A percentile compares a stretch with the other conserved stretches of the same genome.
Conservation (phyloP, 2,329 filamentous ascomycete species). For the Fonsecaea pedrosoi region DNA sequence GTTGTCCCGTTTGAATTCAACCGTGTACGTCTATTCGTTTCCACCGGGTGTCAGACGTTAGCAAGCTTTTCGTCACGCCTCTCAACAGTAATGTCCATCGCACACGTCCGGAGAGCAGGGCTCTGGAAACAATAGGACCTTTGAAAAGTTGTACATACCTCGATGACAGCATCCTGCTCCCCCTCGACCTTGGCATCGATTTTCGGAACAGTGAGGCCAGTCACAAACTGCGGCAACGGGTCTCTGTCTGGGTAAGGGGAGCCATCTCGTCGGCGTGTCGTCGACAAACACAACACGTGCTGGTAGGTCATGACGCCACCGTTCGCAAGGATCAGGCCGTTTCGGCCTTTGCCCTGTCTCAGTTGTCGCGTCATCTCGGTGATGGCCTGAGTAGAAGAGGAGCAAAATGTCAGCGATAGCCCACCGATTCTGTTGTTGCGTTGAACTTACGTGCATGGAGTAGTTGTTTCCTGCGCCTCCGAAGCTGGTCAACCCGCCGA, state of each 20-base stretch:
- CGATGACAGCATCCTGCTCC: slow-evolving; percentile 55
- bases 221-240: slow-evolving; percentile 53
- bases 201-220: slow-evolving; percentile 49
- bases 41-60: neutral
- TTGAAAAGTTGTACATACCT: slow-evolving; percentile 50
- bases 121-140: neutral
- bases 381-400: slow-evolving; percentile 49
- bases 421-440: neutral
- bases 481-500: slow-evolving; percentile 72
- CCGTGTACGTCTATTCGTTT: slow-evolving; percentile 62
- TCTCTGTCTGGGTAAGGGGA: slow-evolving; percentile 56
- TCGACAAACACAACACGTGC: slow-evolving; percentile 66
- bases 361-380: slow-evolving; percentile 64
- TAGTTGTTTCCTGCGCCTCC: slow-evolving; percentile 76
- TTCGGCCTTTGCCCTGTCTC: slow-evolving; percentile 53
- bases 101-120: neutral
- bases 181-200: slow-evolving; percentile 57
- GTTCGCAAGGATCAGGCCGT: slow-evolving; percentile 68
- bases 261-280: slow-evolving; percentile 48
- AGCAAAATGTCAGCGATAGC: neutral
- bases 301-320: slow-evolving; percentile 71
- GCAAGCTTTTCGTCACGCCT: too few relatives aligned
- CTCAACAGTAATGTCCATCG: too few relatives aligned
- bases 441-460: slow-evolving; percentile 65
- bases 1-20: slow-evolving; percentile 62